phyloP scores from a whole-genome alignment of 768 basidiomycete genomes.

The Leucosporidium creatinivorum region DNA sequence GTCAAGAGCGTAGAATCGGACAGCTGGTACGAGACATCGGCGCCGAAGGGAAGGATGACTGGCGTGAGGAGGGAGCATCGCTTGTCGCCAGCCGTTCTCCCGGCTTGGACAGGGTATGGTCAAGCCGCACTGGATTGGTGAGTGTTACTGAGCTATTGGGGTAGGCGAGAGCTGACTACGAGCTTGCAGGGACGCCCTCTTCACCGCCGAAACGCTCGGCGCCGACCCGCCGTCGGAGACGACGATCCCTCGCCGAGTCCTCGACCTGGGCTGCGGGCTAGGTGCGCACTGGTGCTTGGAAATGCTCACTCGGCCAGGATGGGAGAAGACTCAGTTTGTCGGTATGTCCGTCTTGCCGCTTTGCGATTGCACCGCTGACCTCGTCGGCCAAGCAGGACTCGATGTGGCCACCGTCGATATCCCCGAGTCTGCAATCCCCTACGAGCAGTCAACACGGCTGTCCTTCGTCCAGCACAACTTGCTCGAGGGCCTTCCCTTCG shows the following conservation, averaged over 20 bases:
- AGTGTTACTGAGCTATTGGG: too few species aligned
- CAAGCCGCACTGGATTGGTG: too few species aligned
- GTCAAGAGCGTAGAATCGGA: too few species aligned
- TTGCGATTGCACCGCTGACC: too few species aligned
- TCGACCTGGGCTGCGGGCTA: neutral
- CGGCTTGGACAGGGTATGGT: too few species aligned
- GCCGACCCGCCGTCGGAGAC: neutral
- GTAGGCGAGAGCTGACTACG: too few species aligned
- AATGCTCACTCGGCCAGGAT: neutral
- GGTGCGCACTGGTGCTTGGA: neutral
- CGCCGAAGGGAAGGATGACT: too few species aligned
- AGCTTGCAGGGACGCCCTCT: too few species aligned
- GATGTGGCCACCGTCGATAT: neutral
- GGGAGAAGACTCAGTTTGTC: neutral
- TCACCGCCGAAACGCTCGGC: too few species aligned
- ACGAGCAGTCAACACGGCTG: neutral
- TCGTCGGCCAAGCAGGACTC: neutral
- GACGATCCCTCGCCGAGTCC: neutral
- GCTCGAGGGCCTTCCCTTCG: neutral
- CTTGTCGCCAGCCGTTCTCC: too few species aligned
- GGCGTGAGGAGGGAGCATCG: too few species aligned
- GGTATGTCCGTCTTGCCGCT: neutral
- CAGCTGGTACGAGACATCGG: too few species aligned
- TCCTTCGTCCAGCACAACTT: constrained; percentile 1
- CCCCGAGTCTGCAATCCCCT: neutral